Evolutionary conservation across 2,329 filamentous ascomycete genomes (phyloP).

Genomic region (Penicillium sp.): DNA sequence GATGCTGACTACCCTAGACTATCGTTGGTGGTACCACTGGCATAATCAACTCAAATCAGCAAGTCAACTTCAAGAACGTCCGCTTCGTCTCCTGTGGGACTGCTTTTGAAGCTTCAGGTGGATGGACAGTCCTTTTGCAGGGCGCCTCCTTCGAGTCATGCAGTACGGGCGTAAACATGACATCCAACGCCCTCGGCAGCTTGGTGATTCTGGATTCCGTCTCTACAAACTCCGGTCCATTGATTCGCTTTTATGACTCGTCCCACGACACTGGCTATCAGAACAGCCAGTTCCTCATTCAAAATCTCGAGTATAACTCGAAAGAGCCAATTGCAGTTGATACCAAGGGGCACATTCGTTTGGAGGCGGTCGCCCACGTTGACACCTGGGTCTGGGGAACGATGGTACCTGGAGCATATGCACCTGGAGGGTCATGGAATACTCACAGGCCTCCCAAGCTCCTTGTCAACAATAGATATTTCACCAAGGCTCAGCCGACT

Average conservation of each 20-base stretch:
- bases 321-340: constrained; percentile 34
- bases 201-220: constrained; percentile 33
- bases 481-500: constrained; percentile 46
- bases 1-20: constrained; percentile 18
- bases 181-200: constrained; percentile 28
- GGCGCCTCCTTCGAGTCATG: constrained; percentile 31
- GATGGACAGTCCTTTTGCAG: constrained; percentile 32
- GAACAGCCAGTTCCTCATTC: constrained; percentile 34
- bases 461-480: constrained; percentile 42
- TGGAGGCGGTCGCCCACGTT: constrained; percentile 21
- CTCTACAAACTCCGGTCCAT: constrained; percentile 26
- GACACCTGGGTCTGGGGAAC: constrained; percentile 41
- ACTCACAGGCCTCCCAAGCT: constrained; percentile 37
- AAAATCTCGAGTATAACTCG: constrained; percentile 28
- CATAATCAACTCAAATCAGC: constrained; percentile 34
- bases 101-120: constrained; percentile 45
- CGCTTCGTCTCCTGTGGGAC: constrained; percentile 64
- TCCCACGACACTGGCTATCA: constrained; percentile 29
- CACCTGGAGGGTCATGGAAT: constrained; percentile 33
- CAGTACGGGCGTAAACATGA: constrained; percentile 34
- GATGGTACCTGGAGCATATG: constrained; percentile 31
- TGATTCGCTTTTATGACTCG: constrained; percentile 33
- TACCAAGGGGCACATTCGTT: constrained; percentile 22
- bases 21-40: constrained; percentile 33
- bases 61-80: constrained; percentile 48